These are phyloP conservation scores for Penicillium sp. DNA, from an alignment of 2,329 filamentous ascomycete genomes.

Conservation along the genomic window DNA sequence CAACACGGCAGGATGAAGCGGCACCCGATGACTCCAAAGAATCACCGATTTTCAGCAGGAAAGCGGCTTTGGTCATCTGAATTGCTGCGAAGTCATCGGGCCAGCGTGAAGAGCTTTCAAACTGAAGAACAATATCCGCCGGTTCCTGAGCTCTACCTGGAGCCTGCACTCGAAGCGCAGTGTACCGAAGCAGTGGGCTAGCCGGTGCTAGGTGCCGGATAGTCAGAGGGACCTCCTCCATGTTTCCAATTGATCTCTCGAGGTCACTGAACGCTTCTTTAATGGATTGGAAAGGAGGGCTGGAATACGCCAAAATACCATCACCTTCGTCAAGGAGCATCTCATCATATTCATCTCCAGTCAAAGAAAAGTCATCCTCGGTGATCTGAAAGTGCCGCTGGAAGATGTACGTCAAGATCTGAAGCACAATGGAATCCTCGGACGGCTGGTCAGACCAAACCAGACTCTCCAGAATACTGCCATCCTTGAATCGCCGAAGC, in stretches of 20 bases:
- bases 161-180: conserved; percentile 48
- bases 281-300: conserved; percentile 63
- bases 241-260: conserved; percentile 71
- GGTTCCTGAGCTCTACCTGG: conserved; percentile 44
- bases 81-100: conserved; percentile 89
- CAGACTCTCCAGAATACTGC: conserved; percentile 87
- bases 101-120: conserved; percentile 92
- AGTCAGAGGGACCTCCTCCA: conserved; percentile 85
- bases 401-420: conserved; percentile 74
- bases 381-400: conserved; percentile 66
- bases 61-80: conserved; percentile 90
- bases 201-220: conserved; percentile 76
- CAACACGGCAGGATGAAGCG: conserved; percentile 67
- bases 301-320: conserved; percentile 44
- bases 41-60: conserved; percentile 71
- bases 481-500: conserved; percentile 90
- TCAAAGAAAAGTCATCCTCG: conserved; percentile 54
- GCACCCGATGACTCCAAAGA: conserved; percentile 66
- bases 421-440: conserved; percentile 67
- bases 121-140: conserved; percentile 81
- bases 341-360: conserved; percentile 53
- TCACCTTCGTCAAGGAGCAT: conserved; percentile 32
- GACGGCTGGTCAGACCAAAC: conserved; percentile 72
- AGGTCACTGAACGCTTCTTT: conserved; percentile 70
- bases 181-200: conserved; percentile 70